Evolutionary conservation across 2,329 filamentous ascomycete species (phyloP).

Genomic region (Exophiala sp.): DNA sequence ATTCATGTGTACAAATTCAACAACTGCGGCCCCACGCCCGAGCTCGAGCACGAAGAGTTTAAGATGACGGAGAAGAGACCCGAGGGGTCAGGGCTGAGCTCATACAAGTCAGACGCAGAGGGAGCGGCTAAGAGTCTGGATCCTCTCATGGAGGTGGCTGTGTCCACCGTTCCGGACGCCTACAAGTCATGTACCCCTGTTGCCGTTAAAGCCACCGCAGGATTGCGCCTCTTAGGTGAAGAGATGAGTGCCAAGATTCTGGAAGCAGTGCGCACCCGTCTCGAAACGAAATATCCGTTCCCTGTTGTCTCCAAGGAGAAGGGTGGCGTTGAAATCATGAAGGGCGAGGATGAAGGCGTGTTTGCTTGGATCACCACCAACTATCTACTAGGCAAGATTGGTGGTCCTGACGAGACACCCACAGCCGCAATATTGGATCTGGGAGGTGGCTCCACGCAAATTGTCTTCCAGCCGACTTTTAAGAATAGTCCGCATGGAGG

Average conservation of each 20-base stretch:
- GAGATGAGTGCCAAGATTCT: constrained; percentile 80
- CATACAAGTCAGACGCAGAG: constrained; percentile 78
- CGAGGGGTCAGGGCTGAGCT: constrained; percentile 73
- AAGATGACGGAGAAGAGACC: constrained; percentile 84
- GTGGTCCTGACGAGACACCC: constrained; percentile 78
- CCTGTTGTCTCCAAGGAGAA: constrained; percentile 81
- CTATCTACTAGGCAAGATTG: constrained; percentile 96
- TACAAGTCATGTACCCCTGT: constrained; percentile 88
- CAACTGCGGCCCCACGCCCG: constrained; percentile 92
- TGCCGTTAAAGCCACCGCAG: constrained; percentile 96
- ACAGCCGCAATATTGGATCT: constrained; percentile 95
- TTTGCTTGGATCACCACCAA: constrained; percentile 99
- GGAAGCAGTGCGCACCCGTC: constrained; percentile 70
- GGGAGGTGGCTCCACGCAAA: constrained; percentile 93
- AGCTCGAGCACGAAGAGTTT: constrained; percentile 88
- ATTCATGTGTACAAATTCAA: constrained; percentile 99
- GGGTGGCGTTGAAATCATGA: constrained; percentile 92
- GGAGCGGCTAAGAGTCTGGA: constrained; percentile 87
- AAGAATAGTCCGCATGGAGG: constrained; percentile 65
- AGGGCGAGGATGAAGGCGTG: constrained; percentile 91
- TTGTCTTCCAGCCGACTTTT: constrained; percentile 96
- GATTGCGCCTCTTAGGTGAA: constrained; percentile 75
- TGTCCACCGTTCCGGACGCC: constrained; percentile 77
- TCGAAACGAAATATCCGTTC: constrained; percentile 90
- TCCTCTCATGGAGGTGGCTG: constrained; percentile 74